Evolutionary conservation across 75 land plant species (phyloP).

Genomic region (Pseudotsuga menziesii): DNA sequence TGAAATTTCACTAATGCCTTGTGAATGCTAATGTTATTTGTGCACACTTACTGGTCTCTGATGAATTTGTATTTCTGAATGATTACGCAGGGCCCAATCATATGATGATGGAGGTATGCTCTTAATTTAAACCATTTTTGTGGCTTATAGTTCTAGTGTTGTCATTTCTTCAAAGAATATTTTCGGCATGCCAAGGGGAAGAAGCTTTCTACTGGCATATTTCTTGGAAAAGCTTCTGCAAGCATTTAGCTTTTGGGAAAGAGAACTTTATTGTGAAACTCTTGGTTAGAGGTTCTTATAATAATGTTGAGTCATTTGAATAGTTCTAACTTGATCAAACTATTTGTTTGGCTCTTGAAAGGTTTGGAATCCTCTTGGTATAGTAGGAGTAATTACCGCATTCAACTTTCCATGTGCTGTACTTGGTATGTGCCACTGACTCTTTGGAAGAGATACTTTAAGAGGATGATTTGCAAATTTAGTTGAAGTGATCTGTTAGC

Average conservation of each 20-base stretch:
- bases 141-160: not conserved
- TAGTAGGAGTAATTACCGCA: constrained; percentile 93
- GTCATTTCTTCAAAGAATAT: not conserved
- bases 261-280: not conserved
- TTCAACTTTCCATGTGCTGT: constrained; percentile 99
- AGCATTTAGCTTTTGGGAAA: not conserved
- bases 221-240: not conserved
- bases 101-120: constrained; percentile 80
- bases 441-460: not conserved
- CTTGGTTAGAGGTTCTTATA: not conserved
- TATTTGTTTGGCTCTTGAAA: constrained; percentile 15
- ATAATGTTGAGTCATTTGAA: not conserved
- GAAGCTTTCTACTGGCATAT: not conserved
- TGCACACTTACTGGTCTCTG: not conserved
- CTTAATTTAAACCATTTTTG: not conserved
- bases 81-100: constrained; percentile 83
- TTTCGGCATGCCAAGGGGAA: not conserved
- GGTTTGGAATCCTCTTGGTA: constrained; percentile 98
- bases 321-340: not conserved
- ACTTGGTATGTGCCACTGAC: constrained; percentile 53
- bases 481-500: not conserved
- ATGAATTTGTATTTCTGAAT: not conserved
- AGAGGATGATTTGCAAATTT: constrained; percentile 6
- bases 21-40: not conserved
- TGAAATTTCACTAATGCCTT: not conserved